phyloP scores from a whole-genome alignment of 2,329 filamentous ascomycete genomes.

The Camptophora hylomeconis region DNA sequence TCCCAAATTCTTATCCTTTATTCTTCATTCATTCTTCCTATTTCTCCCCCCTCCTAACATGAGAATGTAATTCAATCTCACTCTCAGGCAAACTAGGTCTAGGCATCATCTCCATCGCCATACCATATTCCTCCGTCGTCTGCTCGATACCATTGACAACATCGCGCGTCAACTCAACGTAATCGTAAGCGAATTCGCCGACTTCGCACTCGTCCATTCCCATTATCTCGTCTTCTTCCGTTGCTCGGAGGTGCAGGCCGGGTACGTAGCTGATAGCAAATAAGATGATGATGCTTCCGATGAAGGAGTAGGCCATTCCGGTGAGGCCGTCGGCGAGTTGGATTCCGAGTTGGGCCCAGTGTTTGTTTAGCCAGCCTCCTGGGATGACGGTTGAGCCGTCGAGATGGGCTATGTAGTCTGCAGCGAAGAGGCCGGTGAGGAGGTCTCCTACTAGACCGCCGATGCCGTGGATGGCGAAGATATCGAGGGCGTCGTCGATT shows the following conservation, averaged over 20 bases:
- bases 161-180: conserved; percentile 69
- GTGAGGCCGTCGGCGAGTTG: conserved; percentile 46
- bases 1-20: no score
- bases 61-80: no score
- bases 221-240: conserved; percentile 41
- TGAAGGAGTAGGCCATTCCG: conserved; percentile 43
- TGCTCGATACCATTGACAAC: conserved; percentile 36
- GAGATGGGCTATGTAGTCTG: conserved; percentile 35
- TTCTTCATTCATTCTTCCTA: no score
- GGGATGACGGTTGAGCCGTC: conserved; percentile 36
- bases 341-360: conserved; percentile 43
- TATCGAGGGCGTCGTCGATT: conserved; percentile 46
- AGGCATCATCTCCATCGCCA: neutral
- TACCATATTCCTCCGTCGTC: no score
- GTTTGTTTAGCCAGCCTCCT: conserved; percentile 39
- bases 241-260: conserved; percentile 41
- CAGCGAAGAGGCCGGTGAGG: conserved; percentile 45
- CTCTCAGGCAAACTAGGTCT: neutral
- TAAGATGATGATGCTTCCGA: conserved; percentile 39
- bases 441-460: conserved; percentile 46
- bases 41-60: no score
- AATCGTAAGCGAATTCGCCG: conserved; percentile 70
- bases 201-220: conserved; percentile 66
- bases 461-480: conserved; percentile 47
- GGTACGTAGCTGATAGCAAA: conserved; percentile 46